Percentiles rank a stretch among this genome's conserved stretches.
phyloP scores from a whole-genome alignment of 1,139 yeast genomes.

The Lipomyces yarrowii region DNA sequence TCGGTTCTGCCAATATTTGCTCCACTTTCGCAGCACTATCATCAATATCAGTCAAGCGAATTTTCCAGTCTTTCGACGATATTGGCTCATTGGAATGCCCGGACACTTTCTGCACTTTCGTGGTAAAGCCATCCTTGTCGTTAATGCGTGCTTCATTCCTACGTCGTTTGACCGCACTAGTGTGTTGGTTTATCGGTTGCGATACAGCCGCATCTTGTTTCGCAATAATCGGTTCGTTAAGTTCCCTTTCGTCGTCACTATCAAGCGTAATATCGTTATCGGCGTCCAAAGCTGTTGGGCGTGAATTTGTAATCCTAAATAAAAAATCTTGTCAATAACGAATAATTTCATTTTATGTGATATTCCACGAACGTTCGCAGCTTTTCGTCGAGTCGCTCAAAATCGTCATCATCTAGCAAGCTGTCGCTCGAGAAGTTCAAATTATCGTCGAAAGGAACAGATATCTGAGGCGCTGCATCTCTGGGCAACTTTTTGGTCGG shows the following conservation, averaged over 20 bases:
- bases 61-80: neutral
- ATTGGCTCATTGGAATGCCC: neutral
- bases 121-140: neutral
- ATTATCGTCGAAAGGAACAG: neutral
- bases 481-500: neutral
- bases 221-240: slow-evolving; percentile 1
- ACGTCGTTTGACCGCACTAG: neutral
- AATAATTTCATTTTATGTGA: neutral
- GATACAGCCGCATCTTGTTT: neutral
- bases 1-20: neutral
- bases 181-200: neutral
- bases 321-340: neutral
- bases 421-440: neutral
- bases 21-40: neutral
- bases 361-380: neutral
- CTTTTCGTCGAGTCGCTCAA: neutral
- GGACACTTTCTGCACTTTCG: neutral
- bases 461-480: neutral
- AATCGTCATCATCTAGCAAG: neutral
- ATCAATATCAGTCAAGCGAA: neutral
- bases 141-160: neutral
- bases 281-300: neutral
- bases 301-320: neutral
- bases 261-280: slow-evolving; percentile 6
- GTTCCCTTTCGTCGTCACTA: slow-evolving; percentile 15